Evolutionary conservation across 2,329 filamentous ascomycete species (phyloP), one percentile per base, ranked within the genome.

Genomic region (Aspergillus neoniger): DNA sequence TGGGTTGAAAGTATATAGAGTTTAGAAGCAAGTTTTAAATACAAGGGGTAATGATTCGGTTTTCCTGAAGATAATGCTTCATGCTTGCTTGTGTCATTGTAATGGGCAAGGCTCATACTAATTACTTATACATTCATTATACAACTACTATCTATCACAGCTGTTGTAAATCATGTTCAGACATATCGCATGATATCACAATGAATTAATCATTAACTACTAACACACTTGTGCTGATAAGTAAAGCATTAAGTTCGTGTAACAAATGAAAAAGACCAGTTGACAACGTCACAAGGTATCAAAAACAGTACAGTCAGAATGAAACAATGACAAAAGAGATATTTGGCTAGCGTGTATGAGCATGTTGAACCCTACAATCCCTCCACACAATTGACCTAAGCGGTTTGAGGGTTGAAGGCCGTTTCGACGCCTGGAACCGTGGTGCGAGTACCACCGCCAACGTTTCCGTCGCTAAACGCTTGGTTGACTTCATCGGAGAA

Each of bases 401-500:
- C 68, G 12, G 64, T 60, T 56, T 70, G 68, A 38, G 68, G 68
- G 36, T 70, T 68, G 51, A 70, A 70, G 9, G 63, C 64, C 9
- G 58, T 52, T n/a, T 64, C 55, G 1, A 60, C 43, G 23, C 64
- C 67, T 12, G 63, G 62, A 9, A 67, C 52, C 3, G 60, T 61
- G 14, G 55, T 36, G 10, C 57, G 62, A 19, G 61, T 43, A 14
- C 28, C 32, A 15, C 17, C 15, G 10, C 49, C 58, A 17, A 55
- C 38, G 57, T 38, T 39, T 10, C 56, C 62, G 21, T 63, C 62
- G 19, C 60, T 66, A 41, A 75, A 73, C n/a, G 72, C 73, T 44
- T 73, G 57, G 48, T 72, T 70, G 36, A 74, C 64, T 58, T 74
- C 72, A 44, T 72, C 71, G 2, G 69, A 70, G 65, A 73, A 73